Conservation (phyloP, 805 yeast genomes). For the Torulaspora maleeae region DNA sequence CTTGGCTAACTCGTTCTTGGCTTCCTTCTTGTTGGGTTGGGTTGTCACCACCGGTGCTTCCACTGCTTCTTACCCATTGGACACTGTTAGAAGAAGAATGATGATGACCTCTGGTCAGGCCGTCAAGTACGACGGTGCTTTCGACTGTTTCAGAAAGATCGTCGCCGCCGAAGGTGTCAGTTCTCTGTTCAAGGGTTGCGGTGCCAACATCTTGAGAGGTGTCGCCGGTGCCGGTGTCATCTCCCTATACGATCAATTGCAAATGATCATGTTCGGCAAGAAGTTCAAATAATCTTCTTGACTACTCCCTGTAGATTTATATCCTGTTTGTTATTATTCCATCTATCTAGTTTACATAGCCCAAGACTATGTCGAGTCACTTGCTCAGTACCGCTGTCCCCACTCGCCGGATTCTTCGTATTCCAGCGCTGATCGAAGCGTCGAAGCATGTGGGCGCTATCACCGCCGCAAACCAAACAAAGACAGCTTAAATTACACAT, state of each 20-base stretch:
- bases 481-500: not conserved
- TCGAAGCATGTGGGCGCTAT: no score
- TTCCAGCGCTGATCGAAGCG: no score
- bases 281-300: slow-evolving; percentile 55
- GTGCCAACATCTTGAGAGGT: slow-evolving; percentile 98
- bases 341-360: not conserved
- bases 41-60: slow-evolving; percentile 93
- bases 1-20: slow-evolving; percentile 82
- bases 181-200: slow-evolving; percentile 95
- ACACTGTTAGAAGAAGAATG: slow-evolving; percentile 97
- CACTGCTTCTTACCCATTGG: slow-evolving; percentile 94
- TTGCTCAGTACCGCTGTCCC: slow-evolving; percentile 5
- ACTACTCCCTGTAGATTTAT: slow-evolving; percentile 2
- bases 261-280: slow-evolving; percentile 86
- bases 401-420: no score
- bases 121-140: slow-evolving; percentile 86
- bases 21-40: slow-evolving; percentile 93
- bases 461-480: not conserved
- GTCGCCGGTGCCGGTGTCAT: slow-evolving; percentile 98
- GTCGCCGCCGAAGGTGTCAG: slow-evolving; percentile 85
- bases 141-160: slow-evolving; percentile 81
- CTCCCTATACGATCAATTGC: slow-evolving; percentile 92
- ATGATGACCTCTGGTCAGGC: slow-evolving; percentile 98
- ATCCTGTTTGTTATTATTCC: slow-evolving; percentile 17
- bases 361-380: not conserved